phyloP scores from a whole-genome alignment of 495 filamentous ascomycete species.

The Amphirosellinia nigrospora region DNA sequence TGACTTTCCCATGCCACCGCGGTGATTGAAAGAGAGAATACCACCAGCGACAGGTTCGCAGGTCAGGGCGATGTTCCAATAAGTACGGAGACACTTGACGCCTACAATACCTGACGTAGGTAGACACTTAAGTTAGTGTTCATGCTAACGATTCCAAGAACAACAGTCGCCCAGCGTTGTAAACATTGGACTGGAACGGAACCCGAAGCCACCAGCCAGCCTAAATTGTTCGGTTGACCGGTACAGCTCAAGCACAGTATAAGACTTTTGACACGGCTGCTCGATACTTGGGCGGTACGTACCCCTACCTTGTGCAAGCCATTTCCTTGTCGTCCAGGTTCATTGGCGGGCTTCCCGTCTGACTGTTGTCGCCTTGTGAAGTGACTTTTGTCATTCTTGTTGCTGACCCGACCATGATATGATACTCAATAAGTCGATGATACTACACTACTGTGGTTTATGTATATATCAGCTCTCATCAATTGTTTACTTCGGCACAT shows the following conservation, averaged over 20 bases:
- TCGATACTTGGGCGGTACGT: background rate
- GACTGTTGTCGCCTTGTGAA: slow-evolving; percentile 6
- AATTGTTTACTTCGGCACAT: background rate
- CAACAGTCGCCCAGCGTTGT: background rate
- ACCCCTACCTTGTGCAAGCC: slow-evolving; percentile 2
- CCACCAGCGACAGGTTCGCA: background rate
- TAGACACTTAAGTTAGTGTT: no score
- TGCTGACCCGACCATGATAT: slow-evolving; percentile 16
- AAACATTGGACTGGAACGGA: background rate
- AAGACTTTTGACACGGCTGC: background rate
- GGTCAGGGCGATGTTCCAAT: background rate
- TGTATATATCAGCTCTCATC: background rate
- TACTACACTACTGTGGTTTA: background rate
- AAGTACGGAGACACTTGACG: background rate
- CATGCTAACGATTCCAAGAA: background rate
- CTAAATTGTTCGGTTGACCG: background rate
- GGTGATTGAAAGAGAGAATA: no score
- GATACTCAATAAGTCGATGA: background rate
- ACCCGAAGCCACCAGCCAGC: background rate
- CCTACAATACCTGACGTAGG: no score
- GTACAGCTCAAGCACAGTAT: background rate
- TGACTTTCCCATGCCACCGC: background rate
- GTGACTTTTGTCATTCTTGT: slow-evolving; percentile 21
- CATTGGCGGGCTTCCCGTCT: slow-evolving; percentile 25
- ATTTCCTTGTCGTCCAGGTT: background rate